A percentile compares a stretch with the other conserved stretches of the same genome.
Evolutionary conservation across 192 early-diverging fungal genomes (phyloP).

Genomic region (Entophlyctis helioformis): DNA sequence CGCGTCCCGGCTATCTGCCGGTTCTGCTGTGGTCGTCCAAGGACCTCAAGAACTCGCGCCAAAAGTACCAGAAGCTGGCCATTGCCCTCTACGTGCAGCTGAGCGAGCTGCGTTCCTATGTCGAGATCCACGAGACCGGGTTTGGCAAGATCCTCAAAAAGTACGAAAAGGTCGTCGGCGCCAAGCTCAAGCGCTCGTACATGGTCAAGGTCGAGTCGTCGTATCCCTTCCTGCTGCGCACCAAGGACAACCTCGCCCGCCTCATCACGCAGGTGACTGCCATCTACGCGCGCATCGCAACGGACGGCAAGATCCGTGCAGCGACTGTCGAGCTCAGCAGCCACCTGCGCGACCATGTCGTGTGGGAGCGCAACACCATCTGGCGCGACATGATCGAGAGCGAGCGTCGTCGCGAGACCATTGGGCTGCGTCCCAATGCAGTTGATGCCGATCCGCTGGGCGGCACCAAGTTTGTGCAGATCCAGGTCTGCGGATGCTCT

Average conservation of each 20-base stretch:
- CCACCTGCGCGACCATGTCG: slow-evolving; percentile 79
- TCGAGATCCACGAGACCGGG: slow-evolving; percentile 79
- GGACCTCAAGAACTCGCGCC: slow-evolving; percentile 14
- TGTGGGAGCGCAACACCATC: slow-evolving; percentile 93
- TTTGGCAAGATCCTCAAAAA: slow-evolving; percentile 95
- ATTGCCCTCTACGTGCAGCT: slow-evolving; percentile 74
- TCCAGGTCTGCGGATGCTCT: too few relatives aligned
- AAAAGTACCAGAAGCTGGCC: slow-evolving; percentile 28
- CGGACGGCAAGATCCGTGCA: slow-evolving; percentile 43
- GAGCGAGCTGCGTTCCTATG: slow-evolving; percentile 77
- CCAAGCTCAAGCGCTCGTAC: slow-evolving; percentile 59
- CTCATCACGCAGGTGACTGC: slow-evolving; percentile 45
- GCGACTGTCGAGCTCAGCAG: slow-evolving; percentile 65
- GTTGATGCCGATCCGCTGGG: slow-evolving; percentile 3
- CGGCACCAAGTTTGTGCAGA: too few relatives aligned
- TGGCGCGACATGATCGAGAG: slow-evolving; percentile 95
- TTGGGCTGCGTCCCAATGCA: slow-evolving; percentile 4
- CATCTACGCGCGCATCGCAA: slow-evolving; percentile 55
- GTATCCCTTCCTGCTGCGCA: slow-evolving; percentile 56
- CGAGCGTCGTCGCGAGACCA: slow-evolving; percentile 56
- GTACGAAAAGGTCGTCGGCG: slow-evolving; percentile 87
- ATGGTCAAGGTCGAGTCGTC: slow-evolving; percentile 48
- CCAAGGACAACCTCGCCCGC: slow-evolving; percentile 49
- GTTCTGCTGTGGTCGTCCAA: slow-evolving; percentile 21
- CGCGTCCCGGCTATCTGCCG: background rate